phyloP scores from a whole-genome alignment of 345 rosid genomes.

The Acer yangbiense region DNA sequence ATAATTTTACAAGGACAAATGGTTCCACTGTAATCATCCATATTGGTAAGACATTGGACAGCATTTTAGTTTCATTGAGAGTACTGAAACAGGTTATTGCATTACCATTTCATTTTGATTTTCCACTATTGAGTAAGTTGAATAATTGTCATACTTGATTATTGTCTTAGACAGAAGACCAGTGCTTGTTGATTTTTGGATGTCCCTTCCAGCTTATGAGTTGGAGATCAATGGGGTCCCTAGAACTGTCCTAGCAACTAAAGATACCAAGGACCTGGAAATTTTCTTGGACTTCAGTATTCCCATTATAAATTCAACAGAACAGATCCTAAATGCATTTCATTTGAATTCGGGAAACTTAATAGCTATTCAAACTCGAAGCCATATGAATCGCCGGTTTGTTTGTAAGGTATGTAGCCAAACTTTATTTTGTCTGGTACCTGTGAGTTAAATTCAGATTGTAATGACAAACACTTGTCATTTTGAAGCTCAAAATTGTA shows the following conservation, averaged over 20 bases:
- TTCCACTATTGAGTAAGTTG: slow-evolving; percentile 9
- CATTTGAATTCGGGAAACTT: slow-evolving; percentile 36
- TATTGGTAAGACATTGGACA: slow-evolving; percentile 40
- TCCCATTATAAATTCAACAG: slow-evolving; percentile 50
- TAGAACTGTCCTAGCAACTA: slow-evolving; percentile 51
- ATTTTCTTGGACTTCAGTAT: slow-evolving; percentile 53
- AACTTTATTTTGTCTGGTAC: neutral
- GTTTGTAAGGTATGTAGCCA: slow-evolving; percentile 38
- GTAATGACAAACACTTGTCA: slow-evolving; percentile 8
- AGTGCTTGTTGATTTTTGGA: slow-evolving; percentile 49
- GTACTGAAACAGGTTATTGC: neutral
- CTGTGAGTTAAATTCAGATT: neutral
- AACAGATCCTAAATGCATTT: slow-evolving; percentile 40
- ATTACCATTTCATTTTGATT: neutral
- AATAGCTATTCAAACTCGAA: slow-evolving; percentile 28
- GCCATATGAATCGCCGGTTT: slow-evolving; percentile 46
- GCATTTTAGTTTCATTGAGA: slow-evolving; percentile 7
- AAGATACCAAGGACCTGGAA: slow-evolving; percentile 35
- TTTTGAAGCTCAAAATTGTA: slow-evolving; percentile 45
- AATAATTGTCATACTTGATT: slow-evolving; percentile 1
- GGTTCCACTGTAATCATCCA: slow-evolving; percentile 37
- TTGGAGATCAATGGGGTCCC: slow-evolving; percentile 42
- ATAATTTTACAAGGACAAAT: slow-evolving; percentile 46
- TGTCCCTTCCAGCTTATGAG: slow-evolving; percentile 48
- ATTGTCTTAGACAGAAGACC: slow-evolving; percentile 55